Base-by-base conservation (phyloP, 257 asterid species). In the Solanum habrochaites region DNA sequence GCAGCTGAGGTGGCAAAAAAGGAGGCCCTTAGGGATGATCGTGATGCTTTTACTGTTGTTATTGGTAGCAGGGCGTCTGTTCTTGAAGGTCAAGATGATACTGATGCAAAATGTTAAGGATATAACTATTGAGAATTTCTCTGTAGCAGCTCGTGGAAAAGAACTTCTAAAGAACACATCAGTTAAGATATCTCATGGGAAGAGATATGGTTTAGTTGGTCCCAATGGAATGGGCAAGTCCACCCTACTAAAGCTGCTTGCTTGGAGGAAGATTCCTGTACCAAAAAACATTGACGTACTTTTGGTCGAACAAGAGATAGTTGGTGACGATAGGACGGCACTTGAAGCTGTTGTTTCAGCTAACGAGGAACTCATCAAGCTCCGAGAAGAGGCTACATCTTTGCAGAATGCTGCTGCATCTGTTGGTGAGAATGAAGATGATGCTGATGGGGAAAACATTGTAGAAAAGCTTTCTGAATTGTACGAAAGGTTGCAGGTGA, bases 161-260 rank as follows among this genome's bases (percentile, higher is more conserved):
- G 94, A 93, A 40, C 92, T 94, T 29, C 86, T 94, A 90, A 93
- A 91, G 88, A 93, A 93, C 80, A 86, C 95, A 10, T 87, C 94
- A 0, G 93, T 94, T 3, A 94, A 93, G 86, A 93, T 94, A n/a
- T 92, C 97, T 74, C 95, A 94, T 85, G 96, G 98, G 67, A 94
- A 91, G 91, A 90, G 96, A 87, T 94, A 94, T 85, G 96, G 96
- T 45, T 88, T 93, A 84, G 92, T 94, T 8, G 97, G 98, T 67
- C 98, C 98, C 11, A 94, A 94, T 78, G 98, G 96, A 37, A 94
- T 86, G 91, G 98, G 98, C 16, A 94, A 94, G 90, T 94, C 97
- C 15, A 94, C 97, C 39, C 86, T 88, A 5, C 87, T 88, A 42
- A 88, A 88, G 72, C 88, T 88, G 15, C 88, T 88, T 70, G 90